These are phyloP conservation scores for Pascua sp. DNA, from an alignment of 1,284 basidiomycete genomes.

Conservation along the genomic window DNA sequence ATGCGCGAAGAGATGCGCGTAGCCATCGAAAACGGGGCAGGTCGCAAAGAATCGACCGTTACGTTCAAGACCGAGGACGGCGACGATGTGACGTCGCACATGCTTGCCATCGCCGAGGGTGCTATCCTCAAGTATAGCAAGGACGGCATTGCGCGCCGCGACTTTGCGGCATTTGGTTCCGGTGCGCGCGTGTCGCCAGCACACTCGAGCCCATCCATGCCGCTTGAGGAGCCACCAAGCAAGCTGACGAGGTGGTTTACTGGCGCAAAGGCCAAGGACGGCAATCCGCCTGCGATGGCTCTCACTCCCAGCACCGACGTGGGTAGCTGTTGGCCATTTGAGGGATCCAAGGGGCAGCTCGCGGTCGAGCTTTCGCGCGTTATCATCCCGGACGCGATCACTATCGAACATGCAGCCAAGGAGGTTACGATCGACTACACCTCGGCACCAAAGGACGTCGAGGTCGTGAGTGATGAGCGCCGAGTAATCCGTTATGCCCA, in stretches of 20 bases:
- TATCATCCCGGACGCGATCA: conserved; percentile 70
- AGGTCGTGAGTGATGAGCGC: conserved; percentile 50
- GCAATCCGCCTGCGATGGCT: conserved; percentile 75
- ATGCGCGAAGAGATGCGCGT: conserved; percentile 22
- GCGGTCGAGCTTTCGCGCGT: conserved; percentile 68
- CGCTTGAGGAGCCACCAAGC: conserved; percentile 53
- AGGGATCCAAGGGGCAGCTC: conserved; percentile 69
- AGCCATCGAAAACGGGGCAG: conserved; percentile 32
- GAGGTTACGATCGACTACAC: conserved; percentile 73
- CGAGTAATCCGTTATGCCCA: not conserved
- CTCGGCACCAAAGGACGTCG: conserved; percentile 78
- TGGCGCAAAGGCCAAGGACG: conserved; percentile 56
- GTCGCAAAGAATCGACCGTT: conserved; percentile 39
- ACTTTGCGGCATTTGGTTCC: conserved; percentile 79
- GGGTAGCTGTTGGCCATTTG: conserved; percentile 92
- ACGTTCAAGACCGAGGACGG: conserved; percentile 72
- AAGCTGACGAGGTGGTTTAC: conserved; percentile 22
- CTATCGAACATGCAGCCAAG: conserved; percentile 79
- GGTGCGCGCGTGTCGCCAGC: conserved; percentile 77
- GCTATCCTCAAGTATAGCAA: conserved; percentile 64
- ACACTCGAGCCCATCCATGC: conserved; percentile 72
- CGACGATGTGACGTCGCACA: conserved; percentile 67
- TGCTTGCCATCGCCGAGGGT: conserved; percentile 68
- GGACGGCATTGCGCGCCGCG: conserved; percentile 73
- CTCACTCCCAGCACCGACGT: conserved; percentile 60